Base-by-base conservation (phyloP, 2,329 filamentous ascomycete species). In the Trichoderma breve region DNA sequence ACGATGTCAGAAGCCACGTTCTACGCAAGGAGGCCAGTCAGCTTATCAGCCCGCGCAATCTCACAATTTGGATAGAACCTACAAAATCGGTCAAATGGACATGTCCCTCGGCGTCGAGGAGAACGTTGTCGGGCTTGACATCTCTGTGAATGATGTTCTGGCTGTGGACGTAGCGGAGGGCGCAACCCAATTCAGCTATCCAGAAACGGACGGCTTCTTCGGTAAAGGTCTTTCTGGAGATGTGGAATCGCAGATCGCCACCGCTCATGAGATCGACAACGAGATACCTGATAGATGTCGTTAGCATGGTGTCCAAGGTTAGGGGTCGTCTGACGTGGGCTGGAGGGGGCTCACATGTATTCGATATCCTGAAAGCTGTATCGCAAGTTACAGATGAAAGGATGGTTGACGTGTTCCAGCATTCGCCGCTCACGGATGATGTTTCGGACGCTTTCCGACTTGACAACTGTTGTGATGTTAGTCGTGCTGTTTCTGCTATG, bases 361-460 rank as follows among this genome's bases (percentile, higher is more conserved):
- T 99, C 96, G 77, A 98, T 94, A 82, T 99, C 96, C 83, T 99
- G 96, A 81, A 99, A 99, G 83, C 95, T 98, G 84, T 98, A 99
- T 78, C 96, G 93, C 86, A 99, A 85, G 82, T 99, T 99, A 86
- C 95, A 98, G 76, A 99, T 92, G 82, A 98, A 99, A 30, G 95
- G 94, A 79, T 99, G 96, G 81, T 97, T 98, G 78, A 99, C 88
- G 81, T 98, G 94, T 84, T 99, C 95, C 79, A 99, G 89, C 96
- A 99, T 99, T 80, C 95, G 91, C 75, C 96, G 90, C 86, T 99
- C 96, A 77, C 96, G 92, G 79, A 99, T 96, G 76, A 99, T 99
- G 81, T 99, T 99, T 78, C 95, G 92, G 73, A 98, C 96, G 80
- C 95, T 98, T 83, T 98, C 96, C 74, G 95, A 97, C 79, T 95